A percentile compares a stretch with the other conserved stretches of the same genome.
These are phyloP conservation scores for Botrytis fabae DNA, from an alignment of 2,329 filamentous ascomycete species.

Conservation along the genomic window DNA sequence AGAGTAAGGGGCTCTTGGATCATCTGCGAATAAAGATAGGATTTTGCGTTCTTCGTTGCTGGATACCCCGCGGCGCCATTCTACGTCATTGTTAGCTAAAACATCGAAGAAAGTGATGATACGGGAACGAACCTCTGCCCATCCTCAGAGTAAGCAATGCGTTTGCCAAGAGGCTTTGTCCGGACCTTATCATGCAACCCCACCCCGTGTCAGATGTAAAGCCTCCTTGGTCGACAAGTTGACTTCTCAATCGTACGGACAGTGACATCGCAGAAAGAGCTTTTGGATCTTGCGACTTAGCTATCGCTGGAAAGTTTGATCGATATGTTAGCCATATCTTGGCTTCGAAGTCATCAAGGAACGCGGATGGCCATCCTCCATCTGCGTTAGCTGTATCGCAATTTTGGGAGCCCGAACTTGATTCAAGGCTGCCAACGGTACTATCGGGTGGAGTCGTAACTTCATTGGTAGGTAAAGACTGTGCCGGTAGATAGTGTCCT, in stretches of 20 bases:
- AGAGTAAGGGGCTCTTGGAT: conserved; percentile 83
- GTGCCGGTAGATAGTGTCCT: conserved; percentile 18
- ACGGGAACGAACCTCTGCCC: conserved; percentile 65
- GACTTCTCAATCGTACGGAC: conserved; percentile 77
- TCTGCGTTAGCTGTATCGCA: conserved; percentile 31
- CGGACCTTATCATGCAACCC: conserved; percentile 98
- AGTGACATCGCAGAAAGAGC: conserved; percentile 74
- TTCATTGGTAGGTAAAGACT: conserved; percentile 24
- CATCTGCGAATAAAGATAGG: conserved; percentile 82
- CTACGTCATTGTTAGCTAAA: conserved; percentile 45
- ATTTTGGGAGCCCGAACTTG: conserved; percentile 35
- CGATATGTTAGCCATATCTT: conserved; percentile 96
- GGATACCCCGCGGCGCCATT: conserved; percentile 70
- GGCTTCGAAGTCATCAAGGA: conserved; percentile 91
- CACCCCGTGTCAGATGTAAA: conserved; percentile 95
- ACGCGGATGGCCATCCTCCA: conserved; percentile 75
- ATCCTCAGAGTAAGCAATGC: conserved; percentile 70
- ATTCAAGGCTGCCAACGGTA: conserved; percentile 37
- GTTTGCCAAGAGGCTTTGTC: conserved; percentile 90
- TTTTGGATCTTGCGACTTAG: conserved; percentile 73
- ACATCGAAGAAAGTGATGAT: not conserved
- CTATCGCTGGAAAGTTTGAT: conserved; percentile 79
- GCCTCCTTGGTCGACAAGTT: conserved; percentile 73
- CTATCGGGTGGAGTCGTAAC: conserved; percentile 40
- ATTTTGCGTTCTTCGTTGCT: conserved; percentile 66